Evolutionary conservation across 805 yeast genomes (phyloP).

Genomic region (Spathaspora girioi): DNA sequence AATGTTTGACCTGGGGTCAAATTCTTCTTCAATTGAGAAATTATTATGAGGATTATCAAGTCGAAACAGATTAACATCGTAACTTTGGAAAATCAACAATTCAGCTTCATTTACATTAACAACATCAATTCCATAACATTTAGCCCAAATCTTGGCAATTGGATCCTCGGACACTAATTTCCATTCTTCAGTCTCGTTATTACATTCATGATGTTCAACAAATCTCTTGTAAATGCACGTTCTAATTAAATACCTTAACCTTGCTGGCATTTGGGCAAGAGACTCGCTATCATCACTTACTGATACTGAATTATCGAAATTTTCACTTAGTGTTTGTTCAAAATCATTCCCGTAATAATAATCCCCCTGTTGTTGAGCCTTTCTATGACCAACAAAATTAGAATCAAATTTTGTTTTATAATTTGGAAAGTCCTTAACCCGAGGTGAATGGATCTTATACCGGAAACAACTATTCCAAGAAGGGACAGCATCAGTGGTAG

Average conservation of each 20-base stretch:
- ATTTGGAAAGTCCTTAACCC: slow-evolving; percentile 49
- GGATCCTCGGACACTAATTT: slow-evolving; percentile 59
- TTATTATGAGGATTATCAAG: slow-evolving; percentile 24
- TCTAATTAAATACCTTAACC: slow-evolving; percentile 52
- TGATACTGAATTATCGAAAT: background rate
- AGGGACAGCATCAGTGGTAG: slow-evolving; percentile 45
- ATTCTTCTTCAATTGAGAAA: slow-evolving; percentile 19
- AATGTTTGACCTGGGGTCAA: slow-evolving; percentile 18
- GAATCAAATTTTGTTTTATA: slow-evolving; percentile 33
- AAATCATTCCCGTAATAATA: no score
- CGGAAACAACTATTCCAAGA: slow-evolving; percentile 46
- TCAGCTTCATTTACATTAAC: slow-evolving; percentile 52
- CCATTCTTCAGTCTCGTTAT: slow-evolving; percentile 41
- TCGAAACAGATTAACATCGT: slow-evolving; percentile 28
- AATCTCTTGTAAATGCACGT: slow-evolving; percentile 55
- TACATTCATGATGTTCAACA: slow-evolving; percentile 21
- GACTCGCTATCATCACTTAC: slow-evolving; percentile 22
- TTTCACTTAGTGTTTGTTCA: slow-evolving; percentile 14
- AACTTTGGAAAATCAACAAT: slow-evolving; percentile 31
- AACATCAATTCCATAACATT: slow-evolving; percentile 51
- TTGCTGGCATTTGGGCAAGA: slow-evolving; percentile 46
- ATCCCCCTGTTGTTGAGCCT: background rate
- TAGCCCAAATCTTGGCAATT: slow-evolving; percentile 49
- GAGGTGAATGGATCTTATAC: slow-evolving; percentile 45
- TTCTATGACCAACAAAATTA: slow-evolving; percentile 15